Evolutionary conservation across 805 yeast genomes (phyloP).

Genomic region (Candida schatavii): DNA sequence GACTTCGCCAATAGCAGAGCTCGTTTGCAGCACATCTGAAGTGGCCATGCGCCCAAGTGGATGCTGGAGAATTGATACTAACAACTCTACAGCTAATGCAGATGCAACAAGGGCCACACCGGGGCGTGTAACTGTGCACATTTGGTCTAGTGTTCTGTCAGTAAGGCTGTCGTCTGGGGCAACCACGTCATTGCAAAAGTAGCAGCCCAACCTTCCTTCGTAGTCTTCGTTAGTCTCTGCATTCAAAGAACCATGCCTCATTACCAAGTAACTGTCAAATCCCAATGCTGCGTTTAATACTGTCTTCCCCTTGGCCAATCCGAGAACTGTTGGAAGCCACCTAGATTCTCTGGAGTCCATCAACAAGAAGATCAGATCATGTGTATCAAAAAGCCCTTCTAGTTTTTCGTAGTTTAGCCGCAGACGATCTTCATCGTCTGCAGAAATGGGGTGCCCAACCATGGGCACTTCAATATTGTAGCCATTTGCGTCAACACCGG

Average conservation of each 20-base stretch:
- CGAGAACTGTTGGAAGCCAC: slow-evolving; percentile 94
- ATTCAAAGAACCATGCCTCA: slow-evolving; percentile 76
- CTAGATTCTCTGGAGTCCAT: slow-evolving; percentile 96
- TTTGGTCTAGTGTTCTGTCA: slow-evolving; percentile 89
- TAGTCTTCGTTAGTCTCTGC: slow-evolving; percentile 17
- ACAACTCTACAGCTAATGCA: slow-evolving; percentile 78
- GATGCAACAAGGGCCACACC: slow-evolving; percentile 91
- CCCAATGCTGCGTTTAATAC: slow-evolving; percentile 95
- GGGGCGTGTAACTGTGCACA: slow-evolving; percentile 98
- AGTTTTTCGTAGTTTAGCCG: slow-evolving; percentile 50
- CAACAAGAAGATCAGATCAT: slow-evolving; percentile 75
- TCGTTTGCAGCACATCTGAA: slow-evolving; percentile 6
- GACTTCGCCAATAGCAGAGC: slow-evolving; percentile 57
- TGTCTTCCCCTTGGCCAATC: slow-evolving; percentile 60
- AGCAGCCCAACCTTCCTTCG: slow-evolving; percentile 70
- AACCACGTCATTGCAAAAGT: slow-evolving; percentile 92
- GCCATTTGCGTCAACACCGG: slow-evolving; percentile 69
- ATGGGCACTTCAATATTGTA: slow-evolving; percentile 77
- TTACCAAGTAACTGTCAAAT: slow-evolving; percentile 87
- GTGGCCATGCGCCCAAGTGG: slow-evolving; percentile 47
- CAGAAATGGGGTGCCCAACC: slow-evolving; percentile 86
- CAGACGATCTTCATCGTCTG: slow-evolving; percentile 55
- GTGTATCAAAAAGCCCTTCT: slow-evolving; percentile 51
- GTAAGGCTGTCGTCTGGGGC: slow-evolving; percentile 90
- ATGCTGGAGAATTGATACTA: slow-evolving; percentile 73